Evolutionary conservation across 2,329 filamentous ascomycete species (phyloP), one percentile per base, ranked within the genome.

Genomic region (Xylariaceae sp.): DNA sequence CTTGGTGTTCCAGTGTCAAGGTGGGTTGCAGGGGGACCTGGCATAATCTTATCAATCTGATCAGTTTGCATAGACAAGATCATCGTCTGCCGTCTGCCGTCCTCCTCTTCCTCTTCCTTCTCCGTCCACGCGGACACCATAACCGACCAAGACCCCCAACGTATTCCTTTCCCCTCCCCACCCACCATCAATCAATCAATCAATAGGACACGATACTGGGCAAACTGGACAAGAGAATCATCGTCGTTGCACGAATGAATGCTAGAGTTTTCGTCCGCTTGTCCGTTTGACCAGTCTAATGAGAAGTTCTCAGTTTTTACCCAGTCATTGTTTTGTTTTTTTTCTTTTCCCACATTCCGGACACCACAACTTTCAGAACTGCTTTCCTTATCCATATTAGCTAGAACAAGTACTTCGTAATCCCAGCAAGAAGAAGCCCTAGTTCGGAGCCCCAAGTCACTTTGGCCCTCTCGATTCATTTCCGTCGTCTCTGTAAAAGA

Each of bases 1-100:
- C 20, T 21, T 48, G 6, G 18, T 41, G 19, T 49, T 26, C 23
- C 23, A 26, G 54, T 52, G 54, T 57, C 59, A 60, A 20, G 14
- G 21, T 32, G 26, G 44, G 21, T 18, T n/a, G n/a, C 23, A 5
- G 3, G 4, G 56, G 63, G 54, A 50, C 61, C 63, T 63, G 63
- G 57, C 62, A 65, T 72, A 71, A 72, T 72, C 70, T 72, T 71
- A 72, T 72, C 70, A 72, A 72, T 72, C 70, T 70, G 69, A 72
- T 72, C 70, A 72, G 69, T 70, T n/a, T 62, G 60, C 65, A 66
- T 65, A 60, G 61, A 61, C 32, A 61, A 61, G 62, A 60, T 63
- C 53, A 32, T 50, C 57, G 48, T 26, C 62, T 47, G 47, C 52
- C 50, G 40, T 60, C 56, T 59, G 53, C 53, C 50, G 45, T 48